A percentile compares a stretch with the other conserved stretches of the same genome.
Evolutionary conservation across 768 basidiomycete species (phyloP).

Genomic region (Lentinula aciculospora): DNA sequence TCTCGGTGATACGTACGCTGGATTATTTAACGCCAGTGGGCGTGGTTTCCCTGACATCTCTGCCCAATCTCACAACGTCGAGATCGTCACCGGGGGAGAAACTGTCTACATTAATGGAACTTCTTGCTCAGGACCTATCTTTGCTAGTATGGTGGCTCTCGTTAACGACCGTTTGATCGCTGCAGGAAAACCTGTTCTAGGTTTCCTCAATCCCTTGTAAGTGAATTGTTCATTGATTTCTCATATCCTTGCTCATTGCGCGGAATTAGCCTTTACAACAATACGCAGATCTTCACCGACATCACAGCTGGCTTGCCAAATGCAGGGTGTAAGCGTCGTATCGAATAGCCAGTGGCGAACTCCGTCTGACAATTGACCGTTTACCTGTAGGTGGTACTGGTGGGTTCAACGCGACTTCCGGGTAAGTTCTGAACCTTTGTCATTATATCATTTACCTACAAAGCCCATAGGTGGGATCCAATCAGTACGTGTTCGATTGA

Average conservation of each 20-base stretch:
- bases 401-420: slow-evolving; percentile 1
- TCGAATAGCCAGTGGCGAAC: neutral
- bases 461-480: neutral
- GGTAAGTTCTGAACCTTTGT: neutral
- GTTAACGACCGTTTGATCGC: slow-evolving; percentile 36
- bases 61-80: slow-evolving; percentile 10
- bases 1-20: slow-evolving; percentile 27
- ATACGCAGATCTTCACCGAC: slow-evolving; percentile 8
- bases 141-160: slow-evolving; percentile 38
- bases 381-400: neutral
- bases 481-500: neutral
- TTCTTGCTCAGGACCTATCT: slow-evolving; percentile 36
- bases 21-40: slow-evolving; percentile 35
- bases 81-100: slow-evolving; percentile 3
- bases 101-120: slow-evolving; percentile 29
- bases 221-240: neutral
- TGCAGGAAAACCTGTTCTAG: slow-evolving; percentile 26
- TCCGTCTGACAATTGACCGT: neutral
- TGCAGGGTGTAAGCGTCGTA: neutral
- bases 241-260: neutral
- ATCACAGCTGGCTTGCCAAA: slow-evolving; percentile 6
- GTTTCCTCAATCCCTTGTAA: slow-evolving; percentile 39
- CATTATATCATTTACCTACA: neutral
- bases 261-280: neutral
- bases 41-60: slow-evolving; percentile 11